Evolutionary conservation across 2,329 filamentous ascomycete genomes (phyloP), one percentile per base, ranked within the genome.

Genomic region (Westerdykella sp.): DNA sequence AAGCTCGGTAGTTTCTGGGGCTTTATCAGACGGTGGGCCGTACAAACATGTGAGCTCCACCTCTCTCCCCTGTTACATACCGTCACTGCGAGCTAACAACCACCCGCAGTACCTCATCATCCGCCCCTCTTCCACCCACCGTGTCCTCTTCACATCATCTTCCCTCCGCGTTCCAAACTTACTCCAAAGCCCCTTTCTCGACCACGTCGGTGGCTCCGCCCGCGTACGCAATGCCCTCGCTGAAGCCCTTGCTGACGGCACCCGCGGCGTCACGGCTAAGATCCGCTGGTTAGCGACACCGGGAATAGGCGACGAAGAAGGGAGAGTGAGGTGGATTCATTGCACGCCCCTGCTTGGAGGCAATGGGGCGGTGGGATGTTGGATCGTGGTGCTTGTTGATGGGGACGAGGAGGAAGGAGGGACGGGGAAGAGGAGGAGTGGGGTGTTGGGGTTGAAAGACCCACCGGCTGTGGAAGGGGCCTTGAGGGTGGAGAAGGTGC

Each of bases 311-410:
- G 66, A 70, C 14, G 74, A 72, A 32, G 71, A 79, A 40, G 84
- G 84, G 0, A 74, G 83, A 14, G 75, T 77, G 39, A 75, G 84
- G 35, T 89, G 85, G 84, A 84, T 89, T 34, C 85, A 89, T 61
- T 85, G 83, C 57, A 89, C 85, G 16, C 85, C 85, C 2, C 68
- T 89, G 3, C 66, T 85, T 3, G 84, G 83, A 2, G 74, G 74
- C 34, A 81, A 81, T 49, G 81, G 82, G 1, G 71, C 77, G 3
- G 79, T 89, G 0, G 85, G 85, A 13, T 84, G 87, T 0, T 89
- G 85, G 85, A 85, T 89, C 81, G 73, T 88, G 5, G 75, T 88
- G 1, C 73, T 89, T 12, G 79, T 87, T 3, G 83, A 87, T 48
- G 81, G 25, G 4, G 25, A 28, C 11, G 25, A 12, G 25, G 25